Conservation (phyloP, 352 stramenopile species). For the Phytophthora aleatoria region DNA sequence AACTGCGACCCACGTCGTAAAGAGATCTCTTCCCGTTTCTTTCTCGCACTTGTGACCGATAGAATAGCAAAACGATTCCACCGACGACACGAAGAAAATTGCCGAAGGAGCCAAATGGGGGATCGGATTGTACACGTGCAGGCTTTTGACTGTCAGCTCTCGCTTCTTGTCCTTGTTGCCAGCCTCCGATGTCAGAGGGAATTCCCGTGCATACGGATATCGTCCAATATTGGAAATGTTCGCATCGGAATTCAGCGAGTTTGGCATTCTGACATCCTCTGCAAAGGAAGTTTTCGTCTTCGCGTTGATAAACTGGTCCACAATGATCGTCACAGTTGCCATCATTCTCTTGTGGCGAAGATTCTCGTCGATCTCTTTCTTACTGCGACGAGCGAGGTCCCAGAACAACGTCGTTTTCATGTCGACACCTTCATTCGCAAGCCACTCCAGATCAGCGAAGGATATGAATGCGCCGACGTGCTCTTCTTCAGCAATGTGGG, state of each 20-base stretch:
- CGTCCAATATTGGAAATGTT: background rate
- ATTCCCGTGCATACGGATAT: background rate
- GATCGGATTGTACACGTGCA: slow-evolving; percentile 37
- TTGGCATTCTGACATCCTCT: background rate
- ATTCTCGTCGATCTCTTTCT: background rate
- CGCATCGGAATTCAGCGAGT: background rate
- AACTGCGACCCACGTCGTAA: slow-evolving; percentile 19
- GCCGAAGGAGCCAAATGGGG: slow-evolving; percentile 27
- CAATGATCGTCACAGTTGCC: background rate
- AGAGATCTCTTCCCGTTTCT: slow-evolving; percentile 17
- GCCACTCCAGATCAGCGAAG: slow-evolving; percentile 1
- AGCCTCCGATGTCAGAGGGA: background rate
- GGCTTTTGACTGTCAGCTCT: slow-evolving; percentile 22
- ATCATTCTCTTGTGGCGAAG: background rate
- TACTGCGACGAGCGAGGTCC: background rate
- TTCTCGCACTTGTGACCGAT: slow-evolving; percentile 43
- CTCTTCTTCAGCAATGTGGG: background rate
- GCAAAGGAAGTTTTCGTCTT: background rate
- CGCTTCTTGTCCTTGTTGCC: background rate
- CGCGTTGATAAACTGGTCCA: background rate
- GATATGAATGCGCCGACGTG: background rate
- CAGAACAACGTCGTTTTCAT: background rate
- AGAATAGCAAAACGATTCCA: slow-evolving; percentile 32
- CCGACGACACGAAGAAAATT: slow-evolving; percentile 32
- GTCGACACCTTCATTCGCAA: background rate